Conservation (phyloP, 129 eudicot genomes). For the Arctium lappa region DNA sequence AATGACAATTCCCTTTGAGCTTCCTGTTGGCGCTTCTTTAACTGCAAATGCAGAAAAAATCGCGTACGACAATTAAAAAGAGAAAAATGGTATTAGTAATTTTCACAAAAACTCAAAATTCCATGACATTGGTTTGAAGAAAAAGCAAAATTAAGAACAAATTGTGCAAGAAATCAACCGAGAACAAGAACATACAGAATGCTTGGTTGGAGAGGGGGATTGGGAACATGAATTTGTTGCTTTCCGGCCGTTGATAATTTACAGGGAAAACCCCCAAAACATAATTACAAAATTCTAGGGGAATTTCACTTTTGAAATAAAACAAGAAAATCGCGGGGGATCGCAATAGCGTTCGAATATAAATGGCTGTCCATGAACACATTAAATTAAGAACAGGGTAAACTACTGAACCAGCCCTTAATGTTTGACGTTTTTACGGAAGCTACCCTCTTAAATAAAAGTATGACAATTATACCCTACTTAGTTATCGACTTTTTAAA, state of each 20-base stretch:
- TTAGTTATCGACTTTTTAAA: background rate
- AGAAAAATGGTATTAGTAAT: background rate
- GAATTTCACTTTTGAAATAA: background rate
- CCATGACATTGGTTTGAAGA: background rate
- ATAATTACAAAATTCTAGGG: background rate
- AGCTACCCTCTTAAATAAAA: background rate
- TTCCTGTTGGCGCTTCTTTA: background rate
- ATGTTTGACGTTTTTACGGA: background rate
- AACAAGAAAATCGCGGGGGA: slow-evolving; percentile 23
- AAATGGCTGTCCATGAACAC: background rate
- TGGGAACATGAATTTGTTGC: slow-evolving; percentile 14
- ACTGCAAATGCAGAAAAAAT: background rate
- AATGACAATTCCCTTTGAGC: background rate
- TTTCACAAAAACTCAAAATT: slow-evolving; percentile 1
- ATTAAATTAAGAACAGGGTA: background rate
- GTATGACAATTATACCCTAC: background rate
- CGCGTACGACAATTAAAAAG: background rate
- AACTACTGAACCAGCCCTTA: background rate
- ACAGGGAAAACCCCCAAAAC: background rate
- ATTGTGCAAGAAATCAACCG: slow-evolving; percentile 9
- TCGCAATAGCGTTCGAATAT: slow-evolving; percentile 17
- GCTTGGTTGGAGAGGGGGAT: slow-evolving; percentile 3
- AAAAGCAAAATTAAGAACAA: background rate
- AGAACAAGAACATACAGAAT: background rate
- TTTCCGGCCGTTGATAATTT: background rate